A percentile compares a stretch with the other conserved stretches of the same genome.
Evolutionary conservation across 108 stramenopile genomes (phyloP).

Genomic region (Cyclostephanos invisitatus): DNA sequence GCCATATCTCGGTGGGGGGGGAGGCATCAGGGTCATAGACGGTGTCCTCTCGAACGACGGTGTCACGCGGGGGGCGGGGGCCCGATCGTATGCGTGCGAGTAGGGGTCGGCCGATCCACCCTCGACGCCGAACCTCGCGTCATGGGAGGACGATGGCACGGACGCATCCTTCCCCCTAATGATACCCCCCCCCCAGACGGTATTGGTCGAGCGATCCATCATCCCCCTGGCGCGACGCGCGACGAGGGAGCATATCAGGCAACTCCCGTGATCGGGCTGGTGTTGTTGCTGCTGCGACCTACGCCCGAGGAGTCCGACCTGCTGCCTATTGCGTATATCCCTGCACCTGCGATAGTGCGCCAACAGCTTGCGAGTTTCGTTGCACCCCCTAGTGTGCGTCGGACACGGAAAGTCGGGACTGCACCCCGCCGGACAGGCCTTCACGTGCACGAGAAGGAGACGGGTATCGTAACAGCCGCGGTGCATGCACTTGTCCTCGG

Average conservation of each 20-base stretch:
- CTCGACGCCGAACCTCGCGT: slow-evolving; percentile 21
- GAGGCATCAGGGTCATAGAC: slow-evolving; percentile 26
- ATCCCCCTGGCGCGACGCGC: slow-evolving; percentile 39
- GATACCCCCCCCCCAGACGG: slow-evolving; percentile 1
- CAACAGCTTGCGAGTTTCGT: slow-evolving; percentile 77
- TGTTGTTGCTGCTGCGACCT: not conserved
- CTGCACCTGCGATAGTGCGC: slow-evolving; percentile 79
- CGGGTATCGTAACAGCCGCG: slow-evolving; percentile 77
- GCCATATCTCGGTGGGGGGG: slow-evolving; percentile 25
- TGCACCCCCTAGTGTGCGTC: slow-evolving; percentile 65
- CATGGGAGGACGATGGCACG: not conserved
- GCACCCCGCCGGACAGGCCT: slow-evolving; percentile 55
- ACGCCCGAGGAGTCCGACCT: slow-evolving; percentile 12
- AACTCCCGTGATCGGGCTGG: slow-evolving; percentile 25
- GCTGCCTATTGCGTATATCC: slow-evolving; percentile 59
- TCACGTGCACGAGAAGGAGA: slow-evolving; percentile 68
- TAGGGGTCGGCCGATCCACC: slow-evolving; percentile 5
- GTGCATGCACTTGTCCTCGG: slow-evolving; percentile 58
- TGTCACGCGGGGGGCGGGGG: not conserved
- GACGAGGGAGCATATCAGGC: slow-evolving; percentile 47
- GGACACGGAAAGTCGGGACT: slow-evolving; percentile 59
- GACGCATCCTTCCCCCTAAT: slow-evolving; percentile 5
- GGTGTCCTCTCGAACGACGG: not conserved
- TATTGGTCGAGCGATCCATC: slow-evolving; percentile 21
- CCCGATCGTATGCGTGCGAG: not conserved